phyloP scores from a whole-genome alignment of 2,329 filamentous ascomycete genomes.

The Apiospora sp. region DNA sequence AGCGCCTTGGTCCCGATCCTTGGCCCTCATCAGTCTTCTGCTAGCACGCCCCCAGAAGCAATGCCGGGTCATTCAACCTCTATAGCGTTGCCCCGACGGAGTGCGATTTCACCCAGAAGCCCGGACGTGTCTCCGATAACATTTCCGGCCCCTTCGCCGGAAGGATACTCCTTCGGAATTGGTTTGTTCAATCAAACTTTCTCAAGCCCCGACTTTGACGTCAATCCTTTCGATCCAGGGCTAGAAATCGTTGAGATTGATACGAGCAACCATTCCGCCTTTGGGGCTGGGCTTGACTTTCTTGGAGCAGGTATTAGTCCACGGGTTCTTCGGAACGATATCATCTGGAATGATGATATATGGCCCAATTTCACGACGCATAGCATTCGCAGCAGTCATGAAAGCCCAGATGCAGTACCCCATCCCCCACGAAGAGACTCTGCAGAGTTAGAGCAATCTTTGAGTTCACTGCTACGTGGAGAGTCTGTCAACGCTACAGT shows the following conservation, averaged over 20 bases:
- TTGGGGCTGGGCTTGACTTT: neutral
- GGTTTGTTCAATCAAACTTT: neutral
- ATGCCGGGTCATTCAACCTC: no score
- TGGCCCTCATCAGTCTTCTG: neutral
- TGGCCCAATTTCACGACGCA: neutral
- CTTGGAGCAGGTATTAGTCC: neutral
- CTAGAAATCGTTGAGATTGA: neutral
- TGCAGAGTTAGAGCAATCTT: no score
- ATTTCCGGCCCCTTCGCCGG: neutral
- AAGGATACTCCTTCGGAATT: rapidly evolving
- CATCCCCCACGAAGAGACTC: neutral
- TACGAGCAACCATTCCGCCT: neutral
- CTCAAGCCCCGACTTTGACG: neutral
- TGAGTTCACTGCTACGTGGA: neutral
- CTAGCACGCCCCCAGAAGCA: neutral
- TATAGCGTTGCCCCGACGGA: neutral
- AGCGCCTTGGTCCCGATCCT: neutral
- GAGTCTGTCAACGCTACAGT: no score
- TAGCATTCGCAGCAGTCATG: neutral
- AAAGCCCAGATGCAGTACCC: neutral
- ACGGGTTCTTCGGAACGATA: neutral
- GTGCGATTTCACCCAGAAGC: no score
- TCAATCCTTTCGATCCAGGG: neutral
- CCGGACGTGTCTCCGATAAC: neutral
- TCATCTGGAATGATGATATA: neutral